Evolutionary conservation across 2,329 filamentous ascomycete species (phyloP), one percentile per base, ranked within the genome.

Genomic region (Ceratocystis papillata): DNA sequence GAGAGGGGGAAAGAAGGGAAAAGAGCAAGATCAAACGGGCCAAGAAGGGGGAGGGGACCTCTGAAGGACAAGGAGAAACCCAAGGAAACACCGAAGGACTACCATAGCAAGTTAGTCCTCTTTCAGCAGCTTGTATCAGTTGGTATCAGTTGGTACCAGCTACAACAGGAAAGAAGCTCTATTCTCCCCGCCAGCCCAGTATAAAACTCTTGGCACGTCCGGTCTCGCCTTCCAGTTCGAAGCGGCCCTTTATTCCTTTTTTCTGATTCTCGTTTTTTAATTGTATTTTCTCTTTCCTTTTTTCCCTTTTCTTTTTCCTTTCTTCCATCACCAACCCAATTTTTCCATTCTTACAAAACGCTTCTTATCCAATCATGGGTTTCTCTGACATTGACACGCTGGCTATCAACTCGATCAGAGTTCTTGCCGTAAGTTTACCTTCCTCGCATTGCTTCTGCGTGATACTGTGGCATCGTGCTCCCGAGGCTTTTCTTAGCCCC

Each of bases 331-430:
- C 68, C 68, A 63, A 62, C 64, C 63, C 63, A 15, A 41, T 41
- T 68, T 62, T 67, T 68, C 25, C 20, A 22, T 64, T 67, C 61
- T 67, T 62, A 37, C 20, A 33, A 20, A 45, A 62, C 37, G n/a
- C 60, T 46, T 59, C 50, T 59, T 68, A 57, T 59, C n/a, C 55
- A 77, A 85, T 75, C 78, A 97, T 97, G 93, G 86, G 86, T 78
- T 96, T 89, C 84, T 83, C 83, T 77, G 89, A 97, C 74, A 78
- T 87, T 75, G 94, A 99, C 78, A 81, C 87, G 83, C 85, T 91
- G 79, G 89, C 90, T 76, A 90, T 99, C 81, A 97, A 97, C 87
- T 96, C 93, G 78, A 97, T 99, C 82, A 90, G 94, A 78, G 80
- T 90, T 76, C 85, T 99, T 73, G 92, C 94, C 77, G 94, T 97